Evolutionary conservation across 495 filamentous ascomycete species (phyloP).

Genomic region (Clohesyomyces aquaticus): DNA sequence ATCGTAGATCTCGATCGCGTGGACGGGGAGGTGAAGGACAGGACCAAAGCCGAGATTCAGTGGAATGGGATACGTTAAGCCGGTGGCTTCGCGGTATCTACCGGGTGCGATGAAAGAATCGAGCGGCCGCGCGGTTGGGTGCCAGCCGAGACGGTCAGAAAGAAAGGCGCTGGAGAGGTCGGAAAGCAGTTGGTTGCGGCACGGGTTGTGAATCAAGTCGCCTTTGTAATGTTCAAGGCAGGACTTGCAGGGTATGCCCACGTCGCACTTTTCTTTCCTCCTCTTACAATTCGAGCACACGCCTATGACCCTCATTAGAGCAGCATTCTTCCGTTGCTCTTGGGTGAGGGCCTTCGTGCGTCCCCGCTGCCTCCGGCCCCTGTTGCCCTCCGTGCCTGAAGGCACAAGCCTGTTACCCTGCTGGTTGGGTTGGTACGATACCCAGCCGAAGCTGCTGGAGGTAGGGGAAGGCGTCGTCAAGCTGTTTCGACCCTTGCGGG

Average conservation of each 20-base stretch:
- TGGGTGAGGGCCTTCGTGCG: constrained; percentile 26
- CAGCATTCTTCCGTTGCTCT: constrained; percentile 36
- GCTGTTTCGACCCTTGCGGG: constrained; percentile 14
- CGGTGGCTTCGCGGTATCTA: constrained; percentile 6
- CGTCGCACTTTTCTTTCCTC: constrained; percentile 38
- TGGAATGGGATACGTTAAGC: constrained; percentile 25
- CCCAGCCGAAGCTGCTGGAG: constrained; percentile 34
- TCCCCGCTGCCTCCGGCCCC: constrained; percentile 26
- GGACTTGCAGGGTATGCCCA: constrained; percentile 39
- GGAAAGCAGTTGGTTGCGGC: constrained; percentile 31
- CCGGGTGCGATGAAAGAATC: constrained; percentile 26
- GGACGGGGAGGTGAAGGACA: constrained; percentile 20
- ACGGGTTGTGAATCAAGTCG: constrained; percentile 34
- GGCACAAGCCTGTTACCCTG: constrained; percentile 27
- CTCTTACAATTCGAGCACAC: constrained; percentile 37
- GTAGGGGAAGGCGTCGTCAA: constrained; percentile 26
- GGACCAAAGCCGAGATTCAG: constrained; percentile 40
- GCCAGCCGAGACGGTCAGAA: constrained; percentile 37
- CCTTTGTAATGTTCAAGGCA: constrained; percentile 40
- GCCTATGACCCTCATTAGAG: constrained; percentile 34
- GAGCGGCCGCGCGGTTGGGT: constrained; percentile 33
- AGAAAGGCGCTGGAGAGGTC: constrained; percentile 31
- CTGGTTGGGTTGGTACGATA: constrained; percentile 34
- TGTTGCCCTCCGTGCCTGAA: constrained; percentile 21
- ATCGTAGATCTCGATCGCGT: constrained; percentile 15